Percentiles rank a stretch among this genome's conserved stretches.
phyloP scores from a whole-genome alignment of 352 stramenopile genomes.

The Blastocystis hominis region DNA sequence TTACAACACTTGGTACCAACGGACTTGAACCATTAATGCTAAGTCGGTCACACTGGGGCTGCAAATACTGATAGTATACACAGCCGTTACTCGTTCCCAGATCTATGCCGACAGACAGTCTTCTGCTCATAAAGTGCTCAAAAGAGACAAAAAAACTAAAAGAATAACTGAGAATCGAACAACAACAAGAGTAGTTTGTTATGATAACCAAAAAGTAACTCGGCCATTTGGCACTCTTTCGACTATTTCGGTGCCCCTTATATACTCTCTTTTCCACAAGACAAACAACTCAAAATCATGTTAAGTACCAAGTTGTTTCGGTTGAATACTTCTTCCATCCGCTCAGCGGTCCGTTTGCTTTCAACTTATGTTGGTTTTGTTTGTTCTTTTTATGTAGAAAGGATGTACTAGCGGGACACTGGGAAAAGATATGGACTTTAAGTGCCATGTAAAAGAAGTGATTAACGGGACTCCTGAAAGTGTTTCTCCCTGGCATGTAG shows the following conservation, averaged over 20 bases:
- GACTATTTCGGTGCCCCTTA: background rate
- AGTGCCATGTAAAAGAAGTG: slow-evolving; percentile 10
- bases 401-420: background rate
- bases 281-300: no score
- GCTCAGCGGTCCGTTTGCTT: background rate
- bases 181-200: background rate
- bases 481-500: slow-evolving; percentile 48
- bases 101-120: slow-evolving; percentile 25
- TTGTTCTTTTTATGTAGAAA: background rate
- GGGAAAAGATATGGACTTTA: slow-evolving; percentile 36
- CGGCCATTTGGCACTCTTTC: background rate
- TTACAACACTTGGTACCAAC: background rate
- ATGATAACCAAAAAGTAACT: background rate
- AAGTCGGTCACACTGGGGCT: background rate
- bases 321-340: no score
- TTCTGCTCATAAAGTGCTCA: background rate
- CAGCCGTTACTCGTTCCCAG: background rate
- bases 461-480: background rate
- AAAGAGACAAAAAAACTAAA: background rate
- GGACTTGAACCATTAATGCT: background rate
- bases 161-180: background rate
- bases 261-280: background rate
- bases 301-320: no score
- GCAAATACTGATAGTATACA: background rate
- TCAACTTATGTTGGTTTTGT: background rate